phyloP scores from a whole-genome alignment of 352 stramenopile genomes.

The Globisporangium paddicum region DNA sequence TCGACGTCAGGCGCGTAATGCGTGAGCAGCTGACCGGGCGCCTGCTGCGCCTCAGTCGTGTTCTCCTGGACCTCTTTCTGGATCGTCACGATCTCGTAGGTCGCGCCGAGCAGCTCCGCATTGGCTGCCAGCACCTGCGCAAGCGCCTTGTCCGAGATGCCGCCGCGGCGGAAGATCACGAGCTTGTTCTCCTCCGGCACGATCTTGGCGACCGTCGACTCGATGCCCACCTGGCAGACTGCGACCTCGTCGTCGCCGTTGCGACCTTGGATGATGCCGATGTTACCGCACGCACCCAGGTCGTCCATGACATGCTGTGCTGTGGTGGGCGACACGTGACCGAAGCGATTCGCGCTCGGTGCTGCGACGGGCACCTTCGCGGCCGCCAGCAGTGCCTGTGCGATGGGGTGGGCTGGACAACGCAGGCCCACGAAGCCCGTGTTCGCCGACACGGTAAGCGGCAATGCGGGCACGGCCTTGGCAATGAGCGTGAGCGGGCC shows the following conservation, averaged over 20 bases:
- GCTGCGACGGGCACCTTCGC: constrained; percentile 94
- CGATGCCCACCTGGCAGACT: constrained; percentile 89
- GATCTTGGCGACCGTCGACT: constrained; percentile 93
- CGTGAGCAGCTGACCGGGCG: constrained; percentile 95
- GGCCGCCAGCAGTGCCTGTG: constrained; percentile 83
- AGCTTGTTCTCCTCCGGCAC: constrained; percentile 71
- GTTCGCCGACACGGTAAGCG: constrained; percentile 83
- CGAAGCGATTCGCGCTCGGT: constrained; percentile 98
- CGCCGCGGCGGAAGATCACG: constrained; percentile 86
- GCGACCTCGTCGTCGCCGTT: constrained; percentile 22
- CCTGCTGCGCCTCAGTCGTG: constrained; percentile 76
- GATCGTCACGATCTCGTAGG: constrained; percentile 63
- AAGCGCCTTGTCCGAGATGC: constrained; percentile 73
- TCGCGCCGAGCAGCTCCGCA: constrained; percentile 24
- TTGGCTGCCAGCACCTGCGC: constrained; percentile 50
- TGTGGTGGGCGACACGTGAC: constrained; percentile 96
- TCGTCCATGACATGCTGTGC: constrained; percentile 97
- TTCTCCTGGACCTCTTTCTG: constrained; percentile 61
- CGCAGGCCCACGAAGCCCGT: constrained; percentile 98
- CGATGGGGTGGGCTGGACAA: constrained; percentile 91
- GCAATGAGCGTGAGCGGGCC: constrained; percentile 97
- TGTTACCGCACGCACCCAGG: constrained; percentile 87
- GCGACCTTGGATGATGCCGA: constrained; percentile 77
- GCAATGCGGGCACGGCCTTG: constrained; percentile 84
- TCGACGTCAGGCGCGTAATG: constrained; percentile 97